A percentile compares a stretch with the other conserved stretches of the same genome.
phyloP scores from a whole-genome alignment of 768 basidiomycete genomes.

The Tephrocybe rancida region DNA sequence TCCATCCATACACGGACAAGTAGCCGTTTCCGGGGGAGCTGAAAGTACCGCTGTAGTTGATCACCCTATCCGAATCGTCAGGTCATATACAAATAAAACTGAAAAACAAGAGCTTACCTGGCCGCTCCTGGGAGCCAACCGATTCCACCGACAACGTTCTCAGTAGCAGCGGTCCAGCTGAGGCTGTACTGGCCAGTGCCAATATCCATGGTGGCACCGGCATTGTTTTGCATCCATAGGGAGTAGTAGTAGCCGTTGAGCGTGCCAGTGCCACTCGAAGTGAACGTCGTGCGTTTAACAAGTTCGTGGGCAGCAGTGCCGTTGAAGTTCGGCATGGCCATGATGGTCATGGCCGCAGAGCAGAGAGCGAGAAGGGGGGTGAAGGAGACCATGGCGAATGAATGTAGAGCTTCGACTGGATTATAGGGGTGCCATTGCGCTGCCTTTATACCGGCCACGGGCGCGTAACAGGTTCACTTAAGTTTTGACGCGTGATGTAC shows the following conservation, averaged over 20 bases:
- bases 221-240: constrained; percentile 34
- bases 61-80: constrained; percentile 25
- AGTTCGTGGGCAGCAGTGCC: constrained; percentile 10
- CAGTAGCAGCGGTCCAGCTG: constrained; percentile 29
- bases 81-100: neutral
- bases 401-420: neutral
- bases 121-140: constrained; percentile 38
- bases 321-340: constrained; percentile 20
- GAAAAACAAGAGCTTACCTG: constrained; percentile 15
- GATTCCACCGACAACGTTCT: constrained; percentile 40
- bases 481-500: no score
- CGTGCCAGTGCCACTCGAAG: constrained; percentile 28
- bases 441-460: no score
- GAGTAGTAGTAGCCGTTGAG: constrained; percentile 39
- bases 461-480: no score
- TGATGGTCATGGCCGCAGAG: constrained; percentile 16
- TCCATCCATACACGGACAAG: constrained; percentile 49
- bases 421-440: neutral
- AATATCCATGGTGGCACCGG: constrained; percentile 32
- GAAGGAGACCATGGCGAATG: constrained; percentile 8
- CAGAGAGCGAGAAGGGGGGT: constrained; percentile 14
- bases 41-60: constrained; percentile 37
- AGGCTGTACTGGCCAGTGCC: constrained; percentile 32
- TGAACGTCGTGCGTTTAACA: constrained; percentile 18
- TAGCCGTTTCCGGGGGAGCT: constrained; percentile 40